Base-by-base conservation (phyloP, 140 eudicot species). In the Bidens hawaiensis region DNA sequence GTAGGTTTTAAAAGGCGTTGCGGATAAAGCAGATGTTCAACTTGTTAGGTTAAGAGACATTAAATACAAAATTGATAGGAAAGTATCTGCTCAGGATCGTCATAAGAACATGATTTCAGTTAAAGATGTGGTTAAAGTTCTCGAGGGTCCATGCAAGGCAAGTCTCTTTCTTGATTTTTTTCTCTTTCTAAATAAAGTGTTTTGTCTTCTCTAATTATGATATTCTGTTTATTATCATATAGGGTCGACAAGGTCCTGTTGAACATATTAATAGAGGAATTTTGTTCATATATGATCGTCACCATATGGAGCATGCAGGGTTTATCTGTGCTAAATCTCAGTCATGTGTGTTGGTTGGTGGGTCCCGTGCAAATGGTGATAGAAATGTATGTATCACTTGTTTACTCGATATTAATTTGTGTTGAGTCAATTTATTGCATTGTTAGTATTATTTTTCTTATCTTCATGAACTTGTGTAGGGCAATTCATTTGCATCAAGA, bases 181-280 rank as follows among this genome's bases (percentile, higher is more conserved):
- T 13, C 52, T 8, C 6, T 56, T 0, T 31, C 2, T 8, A 53
- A 12, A n/a, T 53, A 53, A 52, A 31, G 12, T 2, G 56, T 40
- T 42, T 41, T 62, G 19, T 59, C 6, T 74, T 14, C 65, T 47
- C 14, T 59, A 25, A 34, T 31, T 18, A 42, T 27, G 31, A 45
- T 38, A 24, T 13, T 15, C 2, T 22, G 36, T 31, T 51, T 51
- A 0, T 36, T 45, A 7, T 17, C 68, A 18, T 60, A 31, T 67
- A 91, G 99, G 99, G 99, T 47, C 83, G 86, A 42, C 96, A 93
- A 81, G 99, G 99, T 48, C 95, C 99, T n/a, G 91, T 93, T 31
- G 95, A 93, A 54, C 96, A 93, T 69, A 81, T 93, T 9, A 82
- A 54, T 67, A 81, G 74, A 62, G 95, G 96, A 54, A 61, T 85